These are phyloP conservation scores for Canariomyces notabilis DNA, from an alignment of 2,329 filamentous ascomycete genomes.

Conservation along the genomic window DNA sequence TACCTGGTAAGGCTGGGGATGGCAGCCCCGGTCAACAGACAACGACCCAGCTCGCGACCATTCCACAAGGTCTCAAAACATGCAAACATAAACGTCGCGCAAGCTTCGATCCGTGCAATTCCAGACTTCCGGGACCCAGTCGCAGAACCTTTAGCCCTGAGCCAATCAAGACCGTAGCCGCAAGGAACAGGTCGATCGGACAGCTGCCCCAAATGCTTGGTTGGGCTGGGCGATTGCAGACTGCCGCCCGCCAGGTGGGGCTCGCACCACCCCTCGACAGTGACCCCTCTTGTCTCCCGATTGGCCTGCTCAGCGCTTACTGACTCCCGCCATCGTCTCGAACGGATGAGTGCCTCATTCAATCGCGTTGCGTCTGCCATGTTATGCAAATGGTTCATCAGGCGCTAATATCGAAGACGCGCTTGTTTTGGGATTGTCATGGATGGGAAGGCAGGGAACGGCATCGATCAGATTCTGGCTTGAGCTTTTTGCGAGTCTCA, in stretches of 20 bases:
- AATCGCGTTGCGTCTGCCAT: constrained; percentile 3
- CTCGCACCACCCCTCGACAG: neutral
- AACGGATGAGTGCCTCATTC: constrained; percentile 3
- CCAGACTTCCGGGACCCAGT: neutral
- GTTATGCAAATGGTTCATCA: constrained; percentile 1
- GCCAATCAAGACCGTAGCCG: constrained; percentile 1
- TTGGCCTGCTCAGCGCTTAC: constrained; percentile 15
- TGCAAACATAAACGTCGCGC: neutral
- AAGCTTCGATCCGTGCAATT: neutral
- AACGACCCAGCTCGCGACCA: too few species aligned
- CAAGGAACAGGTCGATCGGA: constrained; percentile 4
- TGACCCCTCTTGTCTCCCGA: constrained; percentile 12
- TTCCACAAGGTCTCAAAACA: neutral
- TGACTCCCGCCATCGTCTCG: constrained; percentile 5
- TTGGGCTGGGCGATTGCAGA: constrained; percentile 2
- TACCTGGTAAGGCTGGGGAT: too few species aligned
- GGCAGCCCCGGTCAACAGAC: too few species aligned
- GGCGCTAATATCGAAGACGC: constrained; percentile 14
- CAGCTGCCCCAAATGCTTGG: constrained; percentile 1
- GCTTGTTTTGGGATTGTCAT: constrained; percentile 16
- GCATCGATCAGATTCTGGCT: too few species aligned
- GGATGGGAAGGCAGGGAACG: neutral
- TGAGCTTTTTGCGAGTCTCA: too few species aligned
- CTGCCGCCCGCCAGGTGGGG: constrained; percentile 4
- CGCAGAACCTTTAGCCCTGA: neutral